phyloP scores from a whole-genome alignment of 371 early-diverging fungal genomes.

The Mucor velutinosus region DNA sequence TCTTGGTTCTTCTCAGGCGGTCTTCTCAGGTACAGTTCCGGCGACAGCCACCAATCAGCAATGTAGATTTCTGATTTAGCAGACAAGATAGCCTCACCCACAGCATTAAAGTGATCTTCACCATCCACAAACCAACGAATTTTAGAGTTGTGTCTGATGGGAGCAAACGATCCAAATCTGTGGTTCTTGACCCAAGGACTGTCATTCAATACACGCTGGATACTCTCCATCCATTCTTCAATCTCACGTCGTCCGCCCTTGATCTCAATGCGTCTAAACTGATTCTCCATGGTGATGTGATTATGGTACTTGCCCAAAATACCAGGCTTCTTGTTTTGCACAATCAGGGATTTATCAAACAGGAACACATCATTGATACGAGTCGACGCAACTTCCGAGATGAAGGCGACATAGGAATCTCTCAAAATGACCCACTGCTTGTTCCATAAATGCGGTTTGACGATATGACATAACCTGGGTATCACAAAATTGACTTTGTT shows the following conservation, averaged over 20 bases:
- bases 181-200: conserved; percentile 76
- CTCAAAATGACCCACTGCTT: conserved; percentile 73
- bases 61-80: conserved; percentile 85
- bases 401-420: conserved; percentile 57
- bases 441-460: conserved; percentile 52
- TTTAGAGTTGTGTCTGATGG: conserved; percentile 66
- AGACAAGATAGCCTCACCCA: conserved; percentile 76
- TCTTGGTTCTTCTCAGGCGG: conserved; percentile 73
- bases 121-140: conserved; percentile 84
- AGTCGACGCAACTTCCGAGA: conserved; percentile 47
- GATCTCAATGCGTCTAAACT: conserved; percentile 66
- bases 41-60: conserved; percentile 53
- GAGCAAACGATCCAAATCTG: conserved; percentile 82
- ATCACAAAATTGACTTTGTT: conserved; percentile 54
- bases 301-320: conserved; percentile 47
- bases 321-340: conserved; percentile 30
- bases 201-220: conserved; percentile 56
- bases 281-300: conserved; percentile 59
- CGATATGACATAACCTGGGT: conserved; percentile 39
- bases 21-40: conserved; percentile 72
- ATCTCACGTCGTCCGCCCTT: conserved; percentile 67
- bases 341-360: conserved; percentile 39
- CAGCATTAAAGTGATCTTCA: conserved; percentile 80
- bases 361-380: conserved; percentile 53
- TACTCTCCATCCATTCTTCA: conserved; percentile 65